Percentiles rank a stretch among this genome's conserved stretches.
phyloP scores from a whole-genome alignment of 192 early-diverging fungal species.

The Glomus cerebriforme region DNA sequence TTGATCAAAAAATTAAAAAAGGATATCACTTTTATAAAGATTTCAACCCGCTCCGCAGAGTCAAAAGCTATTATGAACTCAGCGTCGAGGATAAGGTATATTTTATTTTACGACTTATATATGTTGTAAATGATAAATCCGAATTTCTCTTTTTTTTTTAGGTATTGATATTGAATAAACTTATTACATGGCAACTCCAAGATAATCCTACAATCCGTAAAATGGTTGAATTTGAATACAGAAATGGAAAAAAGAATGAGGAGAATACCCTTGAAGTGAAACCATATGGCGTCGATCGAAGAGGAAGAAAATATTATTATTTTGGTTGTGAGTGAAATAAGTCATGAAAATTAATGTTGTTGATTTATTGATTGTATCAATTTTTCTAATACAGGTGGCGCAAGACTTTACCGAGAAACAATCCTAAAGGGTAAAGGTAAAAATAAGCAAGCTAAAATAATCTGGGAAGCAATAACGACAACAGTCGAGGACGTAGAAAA shows the following conservation, averaged over 20 bases:
- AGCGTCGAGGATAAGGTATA: conserved; percentile 13
- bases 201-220: conserved; percentile 7
- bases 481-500: conserved; percentile 17
- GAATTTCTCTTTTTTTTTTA: background rate
- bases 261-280: conserved; percentile 1
- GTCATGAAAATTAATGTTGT: background rate
- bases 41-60: conserved; percentile 23
- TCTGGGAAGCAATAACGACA: conserved; percentile 12
- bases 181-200: conserved; percentile 27
- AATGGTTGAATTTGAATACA: conserved; percentile 13
- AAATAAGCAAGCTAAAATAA: background rate
- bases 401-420: conserved; percentile 24
- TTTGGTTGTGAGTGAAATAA: conserved; percentile 19
- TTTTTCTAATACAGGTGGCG: background rate
- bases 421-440: background rate
- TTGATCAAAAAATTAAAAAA: conserved; percentile 26
- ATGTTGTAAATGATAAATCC: background rate
- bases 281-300: conserved; percentile 9
- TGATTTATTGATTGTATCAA: no score
- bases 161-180: conserved; percentile 21
- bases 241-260: conserved; percentile 12
- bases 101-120: background rate
- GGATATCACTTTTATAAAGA: conserved; percentile 21
- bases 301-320: conserved; percentile 20
- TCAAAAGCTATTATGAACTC: conserved; percentile 30